phyloP scores from a whole-genome alignment of 768 basidiomycete genomes.

The Dioszegia crocea region DNA sequence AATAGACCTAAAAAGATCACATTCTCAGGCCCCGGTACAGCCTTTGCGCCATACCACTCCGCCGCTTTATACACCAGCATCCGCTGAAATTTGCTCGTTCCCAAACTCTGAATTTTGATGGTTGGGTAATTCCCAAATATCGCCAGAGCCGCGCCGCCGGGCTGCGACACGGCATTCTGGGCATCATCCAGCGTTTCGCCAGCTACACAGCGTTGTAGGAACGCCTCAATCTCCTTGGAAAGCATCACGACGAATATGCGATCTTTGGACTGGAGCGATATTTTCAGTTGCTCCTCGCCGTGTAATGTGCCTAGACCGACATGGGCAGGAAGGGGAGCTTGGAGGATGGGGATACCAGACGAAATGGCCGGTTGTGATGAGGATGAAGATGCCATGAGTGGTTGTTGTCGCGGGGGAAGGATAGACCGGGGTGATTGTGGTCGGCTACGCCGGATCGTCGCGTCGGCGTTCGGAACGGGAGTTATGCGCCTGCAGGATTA shows the following conservation, averaged over 20 bases:
- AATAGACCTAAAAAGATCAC: slow-evolving; percentile 28
- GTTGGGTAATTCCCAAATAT: slow-evolving; percentile 9
- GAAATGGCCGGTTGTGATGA: neutral
- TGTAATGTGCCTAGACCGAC: slow-evolving; percentile 26
- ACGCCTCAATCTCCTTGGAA: slow-evolving; percentile 37
- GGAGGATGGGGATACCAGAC: neutral
- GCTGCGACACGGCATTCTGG: neutral
- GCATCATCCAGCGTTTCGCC: slow-evolving; percentile 7
- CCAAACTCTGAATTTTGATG: slow-evolving; percentile 9
- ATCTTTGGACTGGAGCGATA: slow-evolving; percentile 30
- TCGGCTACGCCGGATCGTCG: neutral
- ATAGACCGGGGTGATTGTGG: neutral
- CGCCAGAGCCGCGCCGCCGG: neutral
- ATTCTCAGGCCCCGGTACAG: slow-evolving; percentile 25
- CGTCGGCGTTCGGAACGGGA: slow-evolving; percentile 5
- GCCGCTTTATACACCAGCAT: slow-evolving; percentile 45
- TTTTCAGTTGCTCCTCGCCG: slow-evolving; percentile 36
- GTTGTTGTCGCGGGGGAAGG: neutral
- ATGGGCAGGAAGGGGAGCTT: slow-evolving; percentile 14
- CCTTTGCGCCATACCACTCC: slow-evolving; percentile 46
- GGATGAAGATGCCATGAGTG: slow-evolving; percentile 2
- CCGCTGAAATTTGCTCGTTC: slow-evolving; percentile 38
- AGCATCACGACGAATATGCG: slow-evolving; percentile 37
- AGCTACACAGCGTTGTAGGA: slow-evolving; percentile 10
- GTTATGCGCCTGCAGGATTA: slow-evolving; percentile 4